Evolutionary conservation across 2,329 filamentous ascomycete genomes (phyloP), one percentile per base, ranked within the genome.

Genomic region (Curvularia spicifera): DNA sequence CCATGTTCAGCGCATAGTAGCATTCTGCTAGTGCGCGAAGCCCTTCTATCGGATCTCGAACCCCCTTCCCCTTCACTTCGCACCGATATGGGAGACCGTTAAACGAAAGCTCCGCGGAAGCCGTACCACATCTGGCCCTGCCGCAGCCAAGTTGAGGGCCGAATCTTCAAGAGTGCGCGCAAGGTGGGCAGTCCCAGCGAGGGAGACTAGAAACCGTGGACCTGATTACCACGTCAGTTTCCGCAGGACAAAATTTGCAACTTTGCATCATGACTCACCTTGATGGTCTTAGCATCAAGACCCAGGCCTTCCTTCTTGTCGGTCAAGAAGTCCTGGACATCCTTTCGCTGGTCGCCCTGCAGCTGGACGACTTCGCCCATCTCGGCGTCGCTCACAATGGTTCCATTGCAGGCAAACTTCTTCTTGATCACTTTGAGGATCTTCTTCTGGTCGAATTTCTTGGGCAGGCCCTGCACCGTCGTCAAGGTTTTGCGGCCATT

Each of bases 401-500:
- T 98, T 87, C 95, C 95, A 97, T 99, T 98, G 91, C 94, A 98
- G 81, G 95, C 94, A 78, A 98, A 98, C 80, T 97, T 95, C 88
- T 98, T 98, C 89, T 98, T 98, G 86, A 98, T 97, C 82, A 96
- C 93, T 86, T 97, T 97, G 76, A 99, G 89, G 80, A 99, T 97
- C 85, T 97, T 97, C 89, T 97, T 98, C 83, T 95, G 93, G 83
- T 97, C 94, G 78, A 97, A 98, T 80, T 98, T 97, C 85, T 95
- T 95, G 67, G 95, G 94, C 76, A 99, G 89, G 82, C 95, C 95
- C 87, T 98, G 94, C 77, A 99, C 93, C 75, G 95, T 99, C 75
- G 95, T 99, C 90, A 99, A 87, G 85, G 95, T 98, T 88, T 99
- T 99, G 82, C 95, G 95, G 89, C 95, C 95, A 98, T 99, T 99